Conservation (phyloP, 441 rosid genomes). For the Erysimum cheiri region DNA sequence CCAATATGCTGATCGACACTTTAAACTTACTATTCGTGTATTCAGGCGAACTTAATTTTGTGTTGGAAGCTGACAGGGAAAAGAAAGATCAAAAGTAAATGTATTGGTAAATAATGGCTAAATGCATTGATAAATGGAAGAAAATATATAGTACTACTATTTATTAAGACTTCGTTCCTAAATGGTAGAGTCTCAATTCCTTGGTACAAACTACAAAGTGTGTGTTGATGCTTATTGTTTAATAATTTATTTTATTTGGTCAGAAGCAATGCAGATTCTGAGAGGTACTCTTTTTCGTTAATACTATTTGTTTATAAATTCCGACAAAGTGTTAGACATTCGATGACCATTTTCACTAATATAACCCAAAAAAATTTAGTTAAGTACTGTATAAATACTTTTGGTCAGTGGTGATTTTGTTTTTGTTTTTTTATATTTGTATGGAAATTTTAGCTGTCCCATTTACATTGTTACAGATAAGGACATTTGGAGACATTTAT, state of each 20-base stretch:
- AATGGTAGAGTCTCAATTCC: not conserved
- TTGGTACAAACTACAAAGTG: not conserved
- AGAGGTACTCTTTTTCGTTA: conserved; percentile 1
- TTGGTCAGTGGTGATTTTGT: conserved; percentile 11
- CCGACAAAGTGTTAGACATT: conserved; percentile 45
- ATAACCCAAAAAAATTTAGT: conserved; percentile 23
- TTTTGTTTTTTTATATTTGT: conserved; percentile 4
- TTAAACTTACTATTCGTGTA: not conserved
- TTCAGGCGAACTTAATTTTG: not conserved
- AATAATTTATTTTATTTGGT: conserved; percentile 14
- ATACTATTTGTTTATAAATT: not conserved
- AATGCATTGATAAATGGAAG: not conserved
- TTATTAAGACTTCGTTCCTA: not conserved
- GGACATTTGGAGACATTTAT: conserved; percentile 32
- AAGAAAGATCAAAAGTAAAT: not conserved
- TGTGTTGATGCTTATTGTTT: conserved; percentile 11
- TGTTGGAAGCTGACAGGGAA: not conserved
- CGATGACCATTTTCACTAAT: conserved; percentile 40
- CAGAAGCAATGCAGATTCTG: conserved; percentile 36
- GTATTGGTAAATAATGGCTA: no score
- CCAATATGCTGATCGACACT: not conserved
- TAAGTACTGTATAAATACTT: conserved; percentile 32
- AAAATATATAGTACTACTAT: no score
- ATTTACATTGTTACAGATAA: conserved; percentile 43
- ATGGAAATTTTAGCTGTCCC: conserved; percentile 46